Evolutionary conservation across 768 basidiomycete species (phyloP).

Genomic region (Serendipita sp.): DNA sequence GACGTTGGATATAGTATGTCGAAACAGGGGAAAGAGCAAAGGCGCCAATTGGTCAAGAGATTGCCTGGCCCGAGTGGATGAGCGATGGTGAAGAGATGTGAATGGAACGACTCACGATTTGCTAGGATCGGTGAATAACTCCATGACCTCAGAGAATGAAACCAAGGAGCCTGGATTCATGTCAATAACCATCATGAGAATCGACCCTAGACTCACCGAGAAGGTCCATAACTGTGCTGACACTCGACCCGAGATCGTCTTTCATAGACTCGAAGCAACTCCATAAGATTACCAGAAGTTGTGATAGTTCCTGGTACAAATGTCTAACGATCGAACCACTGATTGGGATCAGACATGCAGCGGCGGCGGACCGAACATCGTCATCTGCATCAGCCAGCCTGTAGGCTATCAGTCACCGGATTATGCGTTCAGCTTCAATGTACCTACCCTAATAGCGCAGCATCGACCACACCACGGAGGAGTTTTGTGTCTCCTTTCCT

Average conservation of each 20-base stretch:
- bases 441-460: slow-evolving; percentile 75
- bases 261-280: slow-evolving; percentile 80
- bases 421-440: neutral
- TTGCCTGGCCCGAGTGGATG: slow-evolving; percentile 28
- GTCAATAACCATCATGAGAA: neutral
- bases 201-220: slow-evolving; percentile 37
- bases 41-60: slow-evolving; percentile 71
- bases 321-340: slow-evolving; percentile 60
- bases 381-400: slow-evolving; percentile 85
- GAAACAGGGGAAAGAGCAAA: slow-evolving; percentile 87
- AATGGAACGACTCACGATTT: slow-evolving; percentile 41
- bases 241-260: slow-evolving; percentile 91
- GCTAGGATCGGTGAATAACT: slow-evolving; percentile 49
- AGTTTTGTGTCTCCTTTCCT: slow-evolving; percentile 34
- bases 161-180: slow-evolving; percentile 54
- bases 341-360: slow-evolving; percentile 81
- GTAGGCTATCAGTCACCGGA: slow-evolving; percentile 4
- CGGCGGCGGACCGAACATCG: slow-evolving; percentile 90
- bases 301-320: slow-evolving; percentile 51
- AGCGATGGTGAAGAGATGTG: slow-evolving; percentile 5
- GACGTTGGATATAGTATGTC: slow-evolving; percentile 88
- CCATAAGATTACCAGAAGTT: slow-evolving; percentile 77
- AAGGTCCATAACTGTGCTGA: slow-evolving; percentile 93
- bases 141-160: slow-evolving; percentile 58
- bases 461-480: slow-evolving; percentile 70